Base-by-base conservation (phyloP, 345 rosid species). In the Salix suchowensis region DNA sequence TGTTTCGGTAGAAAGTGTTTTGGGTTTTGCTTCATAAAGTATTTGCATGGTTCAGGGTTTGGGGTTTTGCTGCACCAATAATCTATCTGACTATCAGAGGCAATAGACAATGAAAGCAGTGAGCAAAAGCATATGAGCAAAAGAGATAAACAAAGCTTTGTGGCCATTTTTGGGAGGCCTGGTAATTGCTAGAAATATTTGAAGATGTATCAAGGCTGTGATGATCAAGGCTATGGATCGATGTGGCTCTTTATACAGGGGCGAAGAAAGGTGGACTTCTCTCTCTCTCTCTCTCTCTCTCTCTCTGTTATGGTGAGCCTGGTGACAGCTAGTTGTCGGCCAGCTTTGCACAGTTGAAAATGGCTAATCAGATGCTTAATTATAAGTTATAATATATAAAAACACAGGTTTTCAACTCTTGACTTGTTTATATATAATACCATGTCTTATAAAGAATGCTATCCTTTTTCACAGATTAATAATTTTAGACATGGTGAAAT, bases 61-160 rank as follows among this genome's bases (percentile, higher is more conserved):
- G 98, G 97, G 67, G 96, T 91, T 79, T 88, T 80, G 83, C 77
- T 68, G 82, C 98, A 94, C 96, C 94, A 92, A 77, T 80, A 84
- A 74, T 84, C 81, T 61, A 92, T 81, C 9, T 13, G 62, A 48
- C 84, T 82, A 21, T 73, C 46, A 0, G 65, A 37, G 14, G 72
- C 62, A 76, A 81, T 80, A 2, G 83, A 85, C 32, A 61, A 21
- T 26, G 80, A 82, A 2, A 76, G 61, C 18, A 82, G 54, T 5
- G 82, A 67, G 52, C 74, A 34, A 6, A 78, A 72, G 37, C 60
- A 77, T 10, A 77, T 34, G 26, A 61, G 7, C 6, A 85, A 9
- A 14, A 82, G 2, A 48, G 68, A 37, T 0, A 67, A 61, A 32
- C 46, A 26, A 23, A 77, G 74, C 65, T 73, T 81, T 30, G 54